Base-by-base conservation (phyloP, 345 rosid genomes). In the Eucalyptus sp. region DNA sequence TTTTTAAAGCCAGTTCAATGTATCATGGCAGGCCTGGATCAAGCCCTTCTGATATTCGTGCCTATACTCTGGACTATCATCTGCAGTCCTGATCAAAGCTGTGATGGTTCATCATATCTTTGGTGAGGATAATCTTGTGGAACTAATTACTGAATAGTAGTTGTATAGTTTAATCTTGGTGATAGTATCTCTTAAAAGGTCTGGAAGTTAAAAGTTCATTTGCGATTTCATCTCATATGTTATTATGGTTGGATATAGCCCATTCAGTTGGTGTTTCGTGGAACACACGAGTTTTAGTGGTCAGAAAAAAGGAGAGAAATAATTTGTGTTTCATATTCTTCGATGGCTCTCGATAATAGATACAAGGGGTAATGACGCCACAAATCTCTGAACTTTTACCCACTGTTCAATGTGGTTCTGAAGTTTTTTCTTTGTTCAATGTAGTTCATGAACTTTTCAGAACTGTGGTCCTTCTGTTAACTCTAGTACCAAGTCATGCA, bases 1-100 rank as follows among this genome's bases (percentile, higher is more conserved):
- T 48, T 85, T 46, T 29, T 48, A 85, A 85, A 27, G 16, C 84
- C 50, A 29, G 31, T 87, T 43, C 16, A 66, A 86, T 89, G 41
- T 68, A 10, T 87, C 54, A n/a, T 89, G 90, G 89, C 95, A 97
- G 99, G 94, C 99, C 97, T 31, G 99, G 99, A 89, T 94, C 99
- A 41, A 94, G 96, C 90, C 97, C 99, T 86, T 96, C 99, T 29
- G 99, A 96, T 90, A 95, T 95, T n/a, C 94, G 91, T 2, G 97
- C 98, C 89, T 96, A 91, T 71, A 92, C 95, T 76, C 97, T 97
- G n/a, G 98, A 96, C 85, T 80, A 96, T 89, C 98, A 97, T 93
- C 86, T 95, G 90, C 96, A 92, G 91, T 94, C 92, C 13, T 97
- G 94, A 96, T 27, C 7, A 24, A 22, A 37, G 84, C 48, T 87